Evolutionary conservation across 2,329 filamentous ascomycete genomes (phyloP).

Genomic region (Hypoxylon sp.): DNA sequence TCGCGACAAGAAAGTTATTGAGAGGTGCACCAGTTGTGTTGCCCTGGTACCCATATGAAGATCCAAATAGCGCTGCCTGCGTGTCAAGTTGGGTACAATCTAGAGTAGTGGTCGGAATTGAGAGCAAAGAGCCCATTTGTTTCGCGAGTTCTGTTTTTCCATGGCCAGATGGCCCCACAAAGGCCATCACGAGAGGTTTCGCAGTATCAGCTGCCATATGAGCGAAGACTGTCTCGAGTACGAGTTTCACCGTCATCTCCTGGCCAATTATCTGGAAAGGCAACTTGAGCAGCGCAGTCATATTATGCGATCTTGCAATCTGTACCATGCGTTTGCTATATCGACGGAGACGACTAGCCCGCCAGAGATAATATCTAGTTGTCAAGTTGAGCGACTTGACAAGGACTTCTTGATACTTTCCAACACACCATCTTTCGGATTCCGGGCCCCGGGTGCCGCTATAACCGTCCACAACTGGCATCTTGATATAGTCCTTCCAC

Average conservation of each 20-base stretch:
- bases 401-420: not conserved
- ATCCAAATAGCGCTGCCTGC: slow-evolving; percentile 7
- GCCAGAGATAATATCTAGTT: slow-evolving; percentile 20
- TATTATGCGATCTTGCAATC: not conserved
- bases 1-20: slow-evolving; percentile 20
- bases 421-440: not conserved
- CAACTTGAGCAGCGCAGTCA: slow-evolving; percentile 3
- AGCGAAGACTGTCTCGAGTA: slow-evolving; percentile 7
- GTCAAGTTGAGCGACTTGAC: slow-evolving; percentile 1
- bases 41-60: not conserved
- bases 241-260: not conserved
- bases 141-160: slow-evolving; percentile 14
- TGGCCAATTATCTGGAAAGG: slow-evolving; percentile 11
- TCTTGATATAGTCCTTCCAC: not conserved
- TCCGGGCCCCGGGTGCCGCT: no score
- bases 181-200: slow-evolving; percentile 17
- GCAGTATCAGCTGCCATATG: slow-evolving; percentile 6
- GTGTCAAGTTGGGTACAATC: slow-evolving; percentile 7
- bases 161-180: slow-evolving; percentile 14
- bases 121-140: slow-evolving; percentile 18
- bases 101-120: not conserved
- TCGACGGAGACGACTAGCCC: not conserved
- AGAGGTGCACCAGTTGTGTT: not conserved
- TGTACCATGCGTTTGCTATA: slow-evolving; percentile 1
- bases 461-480: no score